phyloP scores from a whole-genome alignment of 352 stramenopile species.

The Pythium phragmiticola region DNA sequence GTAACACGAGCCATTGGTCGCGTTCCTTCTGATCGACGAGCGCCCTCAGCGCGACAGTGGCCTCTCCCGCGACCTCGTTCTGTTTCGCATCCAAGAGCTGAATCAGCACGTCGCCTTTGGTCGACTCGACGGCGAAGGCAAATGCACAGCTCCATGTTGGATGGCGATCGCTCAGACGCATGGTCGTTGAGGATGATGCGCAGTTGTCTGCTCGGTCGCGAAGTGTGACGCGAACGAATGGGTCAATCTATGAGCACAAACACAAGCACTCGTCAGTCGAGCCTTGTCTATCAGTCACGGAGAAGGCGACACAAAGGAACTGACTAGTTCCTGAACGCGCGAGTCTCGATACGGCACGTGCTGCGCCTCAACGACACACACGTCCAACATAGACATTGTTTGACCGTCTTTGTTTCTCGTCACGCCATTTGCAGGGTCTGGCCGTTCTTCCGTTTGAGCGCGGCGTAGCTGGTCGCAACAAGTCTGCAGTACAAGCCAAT shows the following conservation, averaged over 20 bases:
- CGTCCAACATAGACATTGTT: slow-evolving; percentile 34
- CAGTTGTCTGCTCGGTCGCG: slow-evolving; percentile 1
- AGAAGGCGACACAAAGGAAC: too few relatives aligned
- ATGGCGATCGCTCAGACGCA: slow-evolving; percentile 43
- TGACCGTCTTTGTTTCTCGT: slow-evolving; percentile 4
- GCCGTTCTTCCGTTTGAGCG: slow-evolving; percentile 4
- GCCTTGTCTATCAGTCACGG: too few relatives aligned
- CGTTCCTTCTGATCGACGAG: slow-evolving; percentile 65
- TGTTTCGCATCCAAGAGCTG: slow-evolving; percentile 55
- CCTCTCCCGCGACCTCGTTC: slow-evolving; percentile 49
- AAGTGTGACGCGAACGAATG: slow-evolving; percentile 49
- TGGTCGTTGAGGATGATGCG: slow-evolving; percentile 30
- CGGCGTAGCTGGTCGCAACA: slow-evolving; percentile 25
- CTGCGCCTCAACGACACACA: slow-evolving; percentile 44
- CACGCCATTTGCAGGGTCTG: slow-evolving; percentile 15
- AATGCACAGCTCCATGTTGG: slow-evolving; percentile 44
- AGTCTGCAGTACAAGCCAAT: background rate
- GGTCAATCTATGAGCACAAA: slow-evolving; percentile 42
- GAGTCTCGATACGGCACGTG: slow-evolving; percentile 53
- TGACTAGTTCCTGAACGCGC: slow-evolving; percentile 40
- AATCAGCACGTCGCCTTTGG: slow-evolving; percentile 40
- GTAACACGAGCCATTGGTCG: slow-evolving; percentile 52
- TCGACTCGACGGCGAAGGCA: slow-evolving; percentile 38
- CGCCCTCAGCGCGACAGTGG: slow-evolving; percentile 40
- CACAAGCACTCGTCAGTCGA: background rate